These are phyloP conservation scores for Apiospora saccharicola DNA, from an alignment of 2,329 filamentous ascomycete species.

Conservation along the genomic window DNA sequence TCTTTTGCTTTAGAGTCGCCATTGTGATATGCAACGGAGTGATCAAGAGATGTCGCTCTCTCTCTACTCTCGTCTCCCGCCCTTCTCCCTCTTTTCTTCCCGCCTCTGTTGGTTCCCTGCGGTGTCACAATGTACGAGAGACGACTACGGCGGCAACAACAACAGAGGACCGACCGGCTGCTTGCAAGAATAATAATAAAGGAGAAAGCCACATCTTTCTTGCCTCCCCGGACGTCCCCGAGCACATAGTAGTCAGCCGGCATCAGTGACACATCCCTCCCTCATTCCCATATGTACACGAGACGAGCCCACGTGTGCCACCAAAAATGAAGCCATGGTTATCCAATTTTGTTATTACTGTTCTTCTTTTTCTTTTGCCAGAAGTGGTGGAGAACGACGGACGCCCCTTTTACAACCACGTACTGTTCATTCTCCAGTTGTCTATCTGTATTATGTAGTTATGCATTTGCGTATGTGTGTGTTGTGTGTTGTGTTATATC, in stretches of 20 bases:
- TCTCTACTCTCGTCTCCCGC: neutral
- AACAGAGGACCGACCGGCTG: neutral
- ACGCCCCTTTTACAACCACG: neutral
- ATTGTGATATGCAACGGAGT: neutral
- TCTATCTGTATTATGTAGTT: neutral
- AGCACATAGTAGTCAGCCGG: constrained; percentile 2
- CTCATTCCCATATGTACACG: neutral
- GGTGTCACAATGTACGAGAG: neutral
- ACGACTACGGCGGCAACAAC: neutral
- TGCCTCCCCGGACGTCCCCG: constrained; percentile 10
- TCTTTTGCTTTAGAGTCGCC: neutral
- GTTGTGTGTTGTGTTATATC: neutral
- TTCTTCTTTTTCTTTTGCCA: neutral
- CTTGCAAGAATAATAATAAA: neutral
- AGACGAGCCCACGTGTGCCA: constrained; percentile 19
- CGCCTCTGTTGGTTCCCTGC: neutral
- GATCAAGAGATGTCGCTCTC: neutral
- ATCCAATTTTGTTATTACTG: neutral
- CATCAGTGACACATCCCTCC: constrained; percentile 9
- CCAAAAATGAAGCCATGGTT: neutral
- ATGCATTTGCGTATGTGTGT: neutral
- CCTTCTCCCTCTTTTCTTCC: neutral
- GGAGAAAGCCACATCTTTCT: neutral
- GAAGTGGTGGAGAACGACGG: neutral
- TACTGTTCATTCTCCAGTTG: neutral